Percentiles rank a stretch among this genome's conserved stretches.
phyloP scores from a whole-genome alignment of 2,329 filamentous ascomycete species.

The Rosellinia necatrix region DNA sequence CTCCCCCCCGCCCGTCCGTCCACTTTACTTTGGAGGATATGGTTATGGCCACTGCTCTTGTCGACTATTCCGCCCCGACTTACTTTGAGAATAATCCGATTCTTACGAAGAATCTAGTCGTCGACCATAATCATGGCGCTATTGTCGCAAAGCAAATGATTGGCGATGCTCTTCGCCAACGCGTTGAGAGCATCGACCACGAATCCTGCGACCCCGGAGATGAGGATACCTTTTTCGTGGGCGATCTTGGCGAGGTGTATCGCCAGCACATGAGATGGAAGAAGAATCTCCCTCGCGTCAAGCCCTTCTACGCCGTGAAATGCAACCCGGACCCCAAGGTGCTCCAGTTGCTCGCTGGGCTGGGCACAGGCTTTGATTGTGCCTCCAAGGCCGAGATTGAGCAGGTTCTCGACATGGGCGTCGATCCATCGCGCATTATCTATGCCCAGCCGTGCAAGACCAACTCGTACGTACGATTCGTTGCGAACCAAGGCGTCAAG shows the following conservation, averaged over 20 bases:
- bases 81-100: slow-evolving; percentile 53
- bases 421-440: slow-evolving; percentile 90
- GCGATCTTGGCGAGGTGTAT: slow-evolving; percentile 97
- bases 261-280: slow-evolving; percentile 99
- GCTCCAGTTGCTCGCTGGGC: slow-evolving; percentile 80
- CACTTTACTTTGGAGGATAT: slow-evolving; percentile 54
- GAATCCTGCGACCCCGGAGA: slow-evolving; percentile 89
- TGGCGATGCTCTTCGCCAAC: slow-evolving; percentile 82
- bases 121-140: slow-evolving; percentile 49
- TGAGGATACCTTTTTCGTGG: slow-evolving; percentile 98
- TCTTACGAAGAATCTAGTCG: slow-evolving; percentile 44
- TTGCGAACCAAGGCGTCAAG: slow-evolving; percentile 81
- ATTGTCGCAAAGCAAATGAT: slow-evolving; percentile 77
- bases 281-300: slow-evolving; percentile 86
- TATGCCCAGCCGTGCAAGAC: slow-evolving; percentile 99
- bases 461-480: slow-evolving; percentile 94
- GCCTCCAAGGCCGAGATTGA: slow-evolving; percentile 98
- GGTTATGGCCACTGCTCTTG: slow-evolving; percentile 67
- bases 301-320: slow-evolving; percentile 99
- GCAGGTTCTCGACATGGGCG: slow-evolving; percentile 79
- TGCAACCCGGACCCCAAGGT: slow-evolving; percentile 95
- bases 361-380: slow-evolving; percentile 97
- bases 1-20: slow-evolving; percentile 22
- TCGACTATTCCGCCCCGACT: slow-evolving; percentile 58
- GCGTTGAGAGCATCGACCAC: slow-evolving; percentile 81